These are phyloP conservation scores for Eimeria praecox DNA, from an alignment of 169 alveolate species.

Conservation along the genomic window DNA sequence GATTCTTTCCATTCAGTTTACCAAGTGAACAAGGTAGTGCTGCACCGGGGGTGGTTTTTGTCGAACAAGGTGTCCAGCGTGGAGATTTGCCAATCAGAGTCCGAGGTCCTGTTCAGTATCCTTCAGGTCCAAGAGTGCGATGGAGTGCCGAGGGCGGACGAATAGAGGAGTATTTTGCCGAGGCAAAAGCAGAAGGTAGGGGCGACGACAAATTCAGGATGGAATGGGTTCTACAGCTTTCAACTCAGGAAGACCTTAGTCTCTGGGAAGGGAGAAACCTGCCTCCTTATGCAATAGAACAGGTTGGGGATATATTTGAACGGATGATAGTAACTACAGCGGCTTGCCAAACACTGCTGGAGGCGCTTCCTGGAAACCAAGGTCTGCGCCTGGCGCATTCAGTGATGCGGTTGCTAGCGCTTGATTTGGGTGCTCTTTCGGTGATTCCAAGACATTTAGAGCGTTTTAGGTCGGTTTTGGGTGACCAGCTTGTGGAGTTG, in stretches of 20 bases:
- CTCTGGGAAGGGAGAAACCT: background rate
- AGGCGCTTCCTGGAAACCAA: background rate
- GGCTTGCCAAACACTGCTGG: background rate
- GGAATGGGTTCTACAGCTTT: no score
- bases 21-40: background rate
- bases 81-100: background rate
- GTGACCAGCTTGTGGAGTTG: background rate
- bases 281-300: background rate
- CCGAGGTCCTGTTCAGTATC: background rate
- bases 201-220: background rate
- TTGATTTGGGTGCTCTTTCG: slow-evolving; percentile 1
- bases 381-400: slow-evolving; percentile 11
- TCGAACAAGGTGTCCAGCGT: background rate
- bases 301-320: background rate
- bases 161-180: background rate
- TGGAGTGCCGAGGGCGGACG: background rate
- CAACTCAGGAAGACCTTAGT: background rate
- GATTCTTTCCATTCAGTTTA: background rate
- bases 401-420: slow-evolving; percentile 18
- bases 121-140: background rate
- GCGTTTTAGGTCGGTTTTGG: background rate
- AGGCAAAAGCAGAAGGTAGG: background rate
- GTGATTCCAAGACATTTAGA: background rate
- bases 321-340: background rate
- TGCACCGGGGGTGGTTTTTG: background rate